phyloP scores from a whole-genome alignment of 108 stramenopile genomes.

The Cyclotella atomus region DNA sequence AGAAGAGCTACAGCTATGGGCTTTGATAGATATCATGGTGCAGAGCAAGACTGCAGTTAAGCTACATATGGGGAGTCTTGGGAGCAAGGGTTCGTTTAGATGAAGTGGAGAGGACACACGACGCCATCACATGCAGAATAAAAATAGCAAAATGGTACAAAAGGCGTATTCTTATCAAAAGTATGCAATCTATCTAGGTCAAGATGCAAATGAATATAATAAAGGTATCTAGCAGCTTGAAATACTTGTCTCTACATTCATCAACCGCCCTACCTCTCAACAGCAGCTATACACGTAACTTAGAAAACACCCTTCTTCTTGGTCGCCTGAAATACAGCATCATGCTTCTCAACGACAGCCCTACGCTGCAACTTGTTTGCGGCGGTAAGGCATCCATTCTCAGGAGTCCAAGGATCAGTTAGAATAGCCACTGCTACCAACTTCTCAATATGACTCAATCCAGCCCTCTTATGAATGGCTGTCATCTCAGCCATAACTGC shows the following conservation, averaged over 20 bases:
- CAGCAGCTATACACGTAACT: background rate
- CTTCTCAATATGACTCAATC: slow-evolving; percentile 80
- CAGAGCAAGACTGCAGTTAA: slow-evolving; percentile 83
- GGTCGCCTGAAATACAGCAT: slow-evolving; percentile 67
- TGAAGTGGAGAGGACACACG: slow-evolving; percentile 2
- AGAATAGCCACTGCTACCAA: slow-evolving; percentile 65
- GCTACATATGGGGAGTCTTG: slow-evolving; percentile 64
- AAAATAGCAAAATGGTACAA: background rate
- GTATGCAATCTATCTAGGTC: too few species aligned
- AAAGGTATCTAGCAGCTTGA: too few species aligned
- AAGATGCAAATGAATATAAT: too few species aligned
- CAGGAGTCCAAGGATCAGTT: slow-evolving; percentile 82
- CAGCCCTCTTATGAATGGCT: slow-evolving; percentile 69
- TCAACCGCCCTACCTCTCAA: too few species aligned
- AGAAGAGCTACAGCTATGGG: slow-evolving; percentile 78
- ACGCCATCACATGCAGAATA: background rate
- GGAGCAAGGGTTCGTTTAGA: slow-evolving; percentile 61
- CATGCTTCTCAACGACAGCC: slow-evolving; percentile 68
- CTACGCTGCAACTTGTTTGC: slow-evolving; percentile 88
- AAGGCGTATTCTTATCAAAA: too few species aligned
- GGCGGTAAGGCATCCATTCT: slow-evolving; percentile 89
- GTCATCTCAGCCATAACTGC: slow-evolving; percentile 74
- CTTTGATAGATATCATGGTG: slow-evolving; percentile 87
- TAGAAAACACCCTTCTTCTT: slow-evolving; percentile 80
- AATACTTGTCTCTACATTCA: too few species aligned